Evolutionary conservation across 176 grass and related monocot species (phyloP).

Genomic region (Olyra latifolia): DNA sequence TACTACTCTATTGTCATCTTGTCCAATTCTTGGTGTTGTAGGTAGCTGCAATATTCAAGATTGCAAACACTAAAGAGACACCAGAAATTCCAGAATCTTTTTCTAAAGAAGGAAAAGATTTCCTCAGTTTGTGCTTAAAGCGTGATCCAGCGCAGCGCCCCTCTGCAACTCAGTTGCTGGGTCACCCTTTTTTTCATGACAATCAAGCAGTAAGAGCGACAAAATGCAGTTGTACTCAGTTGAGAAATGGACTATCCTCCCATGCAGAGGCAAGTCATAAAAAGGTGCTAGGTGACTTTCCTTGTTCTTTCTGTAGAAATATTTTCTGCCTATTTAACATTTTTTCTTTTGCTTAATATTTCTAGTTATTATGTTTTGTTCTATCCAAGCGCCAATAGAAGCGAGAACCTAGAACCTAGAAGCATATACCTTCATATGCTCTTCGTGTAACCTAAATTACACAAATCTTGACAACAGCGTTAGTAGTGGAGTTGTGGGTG

Average conservation of each 20-base stretch:
- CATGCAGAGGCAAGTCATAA: background rate
- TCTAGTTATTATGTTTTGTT: background rate
- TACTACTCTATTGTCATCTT: background rate
- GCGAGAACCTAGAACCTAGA: background rate
- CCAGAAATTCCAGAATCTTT: conserved; percentile 58
- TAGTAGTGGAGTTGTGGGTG: background rate
- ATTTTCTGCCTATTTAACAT: conserved; percentile 3
- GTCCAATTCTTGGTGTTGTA: conserved; percentile 22
- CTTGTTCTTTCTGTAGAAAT: background rate
- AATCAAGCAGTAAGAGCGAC: background rate
- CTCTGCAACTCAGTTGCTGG: conserved; percentile 49
- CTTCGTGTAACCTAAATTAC: background rate
- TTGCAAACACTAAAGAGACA: conserved; percentile 55
- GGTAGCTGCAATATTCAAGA: conserved; percentile 63
- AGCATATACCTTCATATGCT: background rate
- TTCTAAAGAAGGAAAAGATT: conserved; percentile 58
- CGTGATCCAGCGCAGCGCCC: conserved; percentile 50
- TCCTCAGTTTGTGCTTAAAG: conserved; percentile 51
- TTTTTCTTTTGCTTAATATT: conserved; percentile 1
- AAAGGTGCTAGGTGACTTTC: conserved; percentile 24
- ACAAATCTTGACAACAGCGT: background rate
- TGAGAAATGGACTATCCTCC: conserved; percentile 6
- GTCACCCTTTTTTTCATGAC: conserved; percentile 53
- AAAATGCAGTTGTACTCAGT: background rate
- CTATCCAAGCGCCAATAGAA: background rate